phyloP scores from a whole-genome alignment of 495 filamentous ascomycete genomes.

The Trichoderma asperelloides region DNA sequence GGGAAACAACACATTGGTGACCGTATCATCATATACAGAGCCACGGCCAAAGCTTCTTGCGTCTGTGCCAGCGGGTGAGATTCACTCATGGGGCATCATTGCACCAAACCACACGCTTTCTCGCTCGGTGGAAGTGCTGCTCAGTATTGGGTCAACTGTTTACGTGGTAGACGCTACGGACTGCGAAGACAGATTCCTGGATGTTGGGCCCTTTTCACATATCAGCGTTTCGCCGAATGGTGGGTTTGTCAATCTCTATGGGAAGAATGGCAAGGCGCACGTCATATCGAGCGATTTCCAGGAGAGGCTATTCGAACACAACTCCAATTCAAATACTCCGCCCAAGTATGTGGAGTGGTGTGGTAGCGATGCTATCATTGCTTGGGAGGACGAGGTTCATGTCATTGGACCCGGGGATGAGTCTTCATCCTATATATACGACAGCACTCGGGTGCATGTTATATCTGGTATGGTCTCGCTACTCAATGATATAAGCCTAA shows the following conservation, averaged over 20 bases:
- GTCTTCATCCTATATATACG: conserved; percentile 78
- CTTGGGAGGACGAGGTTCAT: conserved; percentile 98
- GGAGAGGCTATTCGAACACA: conserved; percentile 81
- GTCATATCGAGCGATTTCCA: conserved; percentile 94
- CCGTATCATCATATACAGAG: conserved; percentile 82
- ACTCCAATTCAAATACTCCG: conserved; percentile 73
- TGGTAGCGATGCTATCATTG: conserved; percentile 87
- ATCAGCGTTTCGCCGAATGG: conserved; percentile 86
- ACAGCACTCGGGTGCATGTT: conserved; percentile 73
- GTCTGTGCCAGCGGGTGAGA: conserved; percentile 62
- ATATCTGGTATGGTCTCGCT: conserved; percentile 54
- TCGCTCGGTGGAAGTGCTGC: conserved; percentile 86
- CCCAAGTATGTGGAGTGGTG: conserved; percentile 93
- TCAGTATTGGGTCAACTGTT: conserved; percentile 79
- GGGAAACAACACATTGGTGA: conserved; percentile 76
- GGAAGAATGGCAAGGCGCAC: conserved; percentile 75
- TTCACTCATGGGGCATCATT: conserved; percentile 84
- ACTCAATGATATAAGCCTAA: background rate
- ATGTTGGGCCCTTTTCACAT: conserved; percentile 87
- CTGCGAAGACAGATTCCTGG: conserved; percentile 79
- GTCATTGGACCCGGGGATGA: conserved; percentile 78
- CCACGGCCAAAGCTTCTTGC: conserved; percentile 80
- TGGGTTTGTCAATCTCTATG: conserved; percentile 77
- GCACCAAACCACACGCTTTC: conserved; percentile 85
- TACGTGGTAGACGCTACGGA: conserved; percentile 80